Evolutionary conservation across 139 green algal species (phyloP).

Genomic region (Volvox africanus): DNA sequence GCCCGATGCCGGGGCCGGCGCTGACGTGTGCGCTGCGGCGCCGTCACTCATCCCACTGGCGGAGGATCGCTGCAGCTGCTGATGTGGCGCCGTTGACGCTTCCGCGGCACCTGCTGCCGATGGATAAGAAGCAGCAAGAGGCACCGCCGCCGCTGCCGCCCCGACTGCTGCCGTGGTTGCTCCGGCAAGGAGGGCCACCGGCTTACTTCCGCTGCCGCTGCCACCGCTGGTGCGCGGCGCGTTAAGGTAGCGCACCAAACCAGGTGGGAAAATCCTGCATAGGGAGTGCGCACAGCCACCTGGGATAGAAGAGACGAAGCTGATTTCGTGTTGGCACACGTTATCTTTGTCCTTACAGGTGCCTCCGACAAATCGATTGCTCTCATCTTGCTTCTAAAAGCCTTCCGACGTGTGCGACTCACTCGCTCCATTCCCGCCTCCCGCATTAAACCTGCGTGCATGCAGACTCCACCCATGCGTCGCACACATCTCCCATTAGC

Average conservation of each 20-base stretch:
- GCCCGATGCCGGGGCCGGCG: too few species aligned
- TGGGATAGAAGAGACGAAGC: too few species aligned
- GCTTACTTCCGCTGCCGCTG: not conserved
- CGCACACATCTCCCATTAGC: too few species aligned
- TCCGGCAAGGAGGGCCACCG: not conserved
- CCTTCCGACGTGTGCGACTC: too few species aligned
- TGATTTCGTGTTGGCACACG: too few species aligned
- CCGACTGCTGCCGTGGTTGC: not conserved
- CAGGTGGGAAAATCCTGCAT: slow-evolving; percentile 73
- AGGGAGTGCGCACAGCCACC: not conserved
- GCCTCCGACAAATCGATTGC: too few species aligned
- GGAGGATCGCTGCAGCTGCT: not conserved
- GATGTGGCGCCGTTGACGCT: not conserved
- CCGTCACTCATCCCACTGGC: not conserved
- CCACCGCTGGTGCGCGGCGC: slow-evolving; percentile 8
- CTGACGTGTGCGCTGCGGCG: not conserved
- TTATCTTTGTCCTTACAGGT: too few species aligned
- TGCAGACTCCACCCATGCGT: too few species aligned
- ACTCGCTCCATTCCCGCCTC: too few species aligned
- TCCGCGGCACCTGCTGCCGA: not conserved
- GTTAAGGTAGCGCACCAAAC: slow-evolving; percentile 82
- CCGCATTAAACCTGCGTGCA: too few species aligned
- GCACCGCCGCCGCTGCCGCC: not conserved
- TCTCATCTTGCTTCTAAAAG: too few species aligned
- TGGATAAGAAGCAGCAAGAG: not conserved